Conservation (phyloP, 192 early-diverging fungal species). For the Backusella liffmaniae region DNA sequence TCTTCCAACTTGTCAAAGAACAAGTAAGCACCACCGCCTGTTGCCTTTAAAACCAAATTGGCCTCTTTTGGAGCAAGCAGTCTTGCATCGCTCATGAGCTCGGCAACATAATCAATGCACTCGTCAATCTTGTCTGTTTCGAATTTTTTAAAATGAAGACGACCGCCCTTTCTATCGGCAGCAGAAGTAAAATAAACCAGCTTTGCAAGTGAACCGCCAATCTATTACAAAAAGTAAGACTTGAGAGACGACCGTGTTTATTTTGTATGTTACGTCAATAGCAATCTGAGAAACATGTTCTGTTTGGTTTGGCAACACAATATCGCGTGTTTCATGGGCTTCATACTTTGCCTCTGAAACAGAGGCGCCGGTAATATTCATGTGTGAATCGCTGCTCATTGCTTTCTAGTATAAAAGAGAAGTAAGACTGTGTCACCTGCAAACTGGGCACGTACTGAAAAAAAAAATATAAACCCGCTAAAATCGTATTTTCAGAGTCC, state of each 20-base stretch:
- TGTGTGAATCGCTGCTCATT: constrained; percentile 16
- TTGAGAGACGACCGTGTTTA: neutral
- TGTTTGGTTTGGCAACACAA: constrained; percentile 82
- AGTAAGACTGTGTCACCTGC: neutral
- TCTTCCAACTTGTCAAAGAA: constrained; percentile 60
- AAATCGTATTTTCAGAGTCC: neutral
- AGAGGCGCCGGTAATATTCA: constrained; percentile 54
- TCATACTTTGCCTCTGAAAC: constrained; percentile 50
- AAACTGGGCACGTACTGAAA: neutral
- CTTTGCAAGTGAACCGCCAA: constrained; percentile 75
- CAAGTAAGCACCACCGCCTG: constrained; percentile 86
- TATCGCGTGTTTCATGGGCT: constrained; percentile 69
- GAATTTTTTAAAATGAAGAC: constrained; percentile 91
- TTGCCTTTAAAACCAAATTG: constrained; percentile 71
- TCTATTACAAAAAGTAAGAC: constrained; percentile 31
- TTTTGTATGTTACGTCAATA: constrained; percentile 66
- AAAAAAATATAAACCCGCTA: neutral
- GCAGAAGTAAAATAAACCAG: constrained; percentile 68
- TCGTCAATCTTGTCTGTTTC: constrained; percentile 91
- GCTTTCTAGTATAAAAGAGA: neutral
- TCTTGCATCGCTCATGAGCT: constrained; percentile 52
- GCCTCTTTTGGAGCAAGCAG: constrained; percentile 26
- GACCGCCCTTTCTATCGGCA: constrained; percentile 63
- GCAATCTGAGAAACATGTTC: constrained; percentile 86
- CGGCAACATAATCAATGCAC: constrained; percentile 80